Percentiles rank a stretch among this genome's conserved stretches.
Conservation (phyloP, 2,329 filamentous ascomycete species). For the Beauveria bassiana region DNA sequence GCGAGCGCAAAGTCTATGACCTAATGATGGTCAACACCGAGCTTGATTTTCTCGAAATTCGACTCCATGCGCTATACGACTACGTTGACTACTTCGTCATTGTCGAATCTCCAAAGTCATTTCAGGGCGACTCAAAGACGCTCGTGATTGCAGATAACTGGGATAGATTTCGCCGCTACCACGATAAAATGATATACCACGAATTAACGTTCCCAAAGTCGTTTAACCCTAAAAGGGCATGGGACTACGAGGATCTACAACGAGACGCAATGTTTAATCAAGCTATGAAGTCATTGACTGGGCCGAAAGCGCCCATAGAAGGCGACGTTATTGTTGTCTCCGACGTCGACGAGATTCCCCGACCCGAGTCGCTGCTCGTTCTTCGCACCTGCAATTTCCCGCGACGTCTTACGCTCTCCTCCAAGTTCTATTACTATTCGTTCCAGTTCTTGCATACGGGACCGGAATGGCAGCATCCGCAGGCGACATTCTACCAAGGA, state of each 20-base stretch:
- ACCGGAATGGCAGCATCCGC: conserved; percentile 46
- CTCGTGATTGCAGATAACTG: conserved; percentile 46
- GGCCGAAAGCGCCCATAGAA: conserved; percentile 30
- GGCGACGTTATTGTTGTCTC: conserved; percentile 53
- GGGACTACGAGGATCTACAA: conserved; percentile 45
- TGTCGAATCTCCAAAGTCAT: conserved; percentile 50
- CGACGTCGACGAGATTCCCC: conserved; percentile 54
- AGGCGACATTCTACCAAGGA: conserved; percentile 46
- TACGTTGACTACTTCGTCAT: conserved; percentile 59
- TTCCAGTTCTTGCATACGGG: conserved; percentile 42
- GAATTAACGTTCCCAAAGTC: conserved; percentile 38
- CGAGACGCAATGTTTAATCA: conserved; percentile 51
- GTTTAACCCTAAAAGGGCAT: conserved; percentile 31
- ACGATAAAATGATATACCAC: conserved; percentile 55
- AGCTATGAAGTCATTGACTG: conserved; percentile 42
- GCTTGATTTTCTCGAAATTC: conserved; percentile 59
- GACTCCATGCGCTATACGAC: conserved; percentile 48
- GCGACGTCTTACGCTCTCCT: conserved; percentile 42
- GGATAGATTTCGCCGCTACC: conserved; percentile 42
- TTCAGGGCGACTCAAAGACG: conserved; percentile 49
- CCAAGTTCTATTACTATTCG: conserved; percentile 49
- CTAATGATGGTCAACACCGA: conserved; percentile 56
- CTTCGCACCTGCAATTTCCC: conserved; percentile 46
- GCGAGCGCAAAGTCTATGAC: conserved; percentile 35
- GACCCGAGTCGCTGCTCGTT: conserved; percentile 39